These are phyloP conservation scores for Pseudopyrenochaeta lycopersici DNA, from an alignment of 2,329 filamentous ascomycete genomes.

Conservation along the genomic window DNA sequence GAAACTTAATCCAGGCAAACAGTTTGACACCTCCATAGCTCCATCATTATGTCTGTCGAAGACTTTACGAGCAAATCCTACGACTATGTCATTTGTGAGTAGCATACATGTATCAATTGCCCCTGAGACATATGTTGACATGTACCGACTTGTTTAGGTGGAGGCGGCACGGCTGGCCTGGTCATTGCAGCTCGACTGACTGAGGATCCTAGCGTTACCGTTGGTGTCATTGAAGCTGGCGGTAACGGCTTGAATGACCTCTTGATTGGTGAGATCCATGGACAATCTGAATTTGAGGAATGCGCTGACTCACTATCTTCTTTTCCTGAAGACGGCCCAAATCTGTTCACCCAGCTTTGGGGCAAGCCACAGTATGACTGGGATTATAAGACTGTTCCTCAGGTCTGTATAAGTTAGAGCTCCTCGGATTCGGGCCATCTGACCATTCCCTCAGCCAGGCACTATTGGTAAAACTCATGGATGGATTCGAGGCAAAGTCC, in stretches of 20 bases:
- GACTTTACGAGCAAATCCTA: constrained; percentile 33
- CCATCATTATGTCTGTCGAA: constrained; percentile 29
- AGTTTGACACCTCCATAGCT: background rate
- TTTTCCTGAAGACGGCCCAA: constrained; percentile 22
- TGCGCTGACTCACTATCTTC: too few relatives aligned
- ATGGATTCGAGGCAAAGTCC: constrained; percentile 39
- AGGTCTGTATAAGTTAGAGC: constrained; percentile 17
- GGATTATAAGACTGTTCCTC: constrained; percentile 40
- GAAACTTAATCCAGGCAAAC: background rate
- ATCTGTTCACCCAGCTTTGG: constrained; percentile 32
- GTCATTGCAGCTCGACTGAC: constrained; percentile 39
- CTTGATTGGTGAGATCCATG: constrained; percentile 16
- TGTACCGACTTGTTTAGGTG: constrained; percentile 1
- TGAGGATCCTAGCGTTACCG: constrained; percentile 36
- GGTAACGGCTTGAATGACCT: constrained; percentile 36
- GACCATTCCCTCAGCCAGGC: constrained; percentile 27
- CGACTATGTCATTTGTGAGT: constrained; percentile 22
- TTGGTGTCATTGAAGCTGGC: constrained; percentile 41
- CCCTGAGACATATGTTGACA: background rate
- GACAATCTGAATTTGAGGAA: too few relatives aligned
- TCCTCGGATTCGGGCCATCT: background rate
- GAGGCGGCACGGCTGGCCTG: constrained; percentile 42
- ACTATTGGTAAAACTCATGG: constrained; percentile 29
- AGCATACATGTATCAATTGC: too few relatives aligned
- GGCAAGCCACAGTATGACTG: constrained; percentile 45